These are phyloP conservation scores for Chaetomium sp. DNA, from an alignment of 2,329 filamentous ascomycete species.

Conservation along the genomic window DNA sequence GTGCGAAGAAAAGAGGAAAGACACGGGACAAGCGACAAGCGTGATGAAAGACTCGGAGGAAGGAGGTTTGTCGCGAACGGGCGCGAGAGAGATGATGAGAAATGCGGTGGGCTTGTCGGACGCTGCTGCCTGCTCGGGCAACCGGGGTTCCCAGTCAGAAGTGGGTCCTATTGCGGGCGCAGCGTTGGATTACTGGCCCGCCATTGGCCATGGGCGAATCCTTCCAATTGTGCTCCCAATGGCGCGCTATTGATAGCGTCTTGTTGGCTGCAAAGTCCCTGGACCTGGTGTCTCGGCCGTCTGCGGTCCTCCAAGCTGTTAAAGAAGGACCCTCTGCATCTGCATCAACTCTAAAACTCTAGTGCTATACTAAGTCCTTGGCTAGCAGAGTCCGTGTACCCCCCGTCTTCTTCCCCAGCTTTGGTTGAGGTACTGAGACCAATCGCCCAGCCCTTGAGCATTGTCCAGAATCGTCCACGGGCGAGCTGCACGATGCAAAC, in stretches of 20 bases:
- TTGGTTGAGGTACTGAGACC: neutral
- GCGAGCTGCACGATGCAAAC: neutral
- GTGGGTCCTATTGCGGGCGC: conserved; percentile 33
- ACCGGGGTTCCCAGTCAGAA: conserved; percentile 26
- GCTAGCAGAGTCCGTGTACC: conserved; percentile 7
- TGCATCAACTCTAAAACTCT: too few relatives aligned
- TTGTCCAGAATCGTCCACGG: neutral
- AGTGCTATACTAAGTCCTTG: neutral
- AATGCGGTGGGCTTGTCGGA: conserved; percentile 33
- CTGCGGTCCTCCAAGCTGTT: conserved; percentile 17
- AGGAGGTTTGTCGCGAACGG: conserved; percentile 25
- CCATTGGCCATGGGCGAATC: conserved; percentile 33
- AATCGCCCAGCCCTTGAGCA: neutral
- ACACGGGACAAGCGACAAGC: conserved; percentile 20
- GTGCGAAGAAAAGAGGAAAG: conserved; percentile 21
- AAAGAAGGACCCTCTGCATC: conserved; percentile 3
- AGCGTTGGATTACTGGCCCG: conserved; percentile 25
- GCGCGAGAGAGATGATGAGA: conserved; percentile 36
- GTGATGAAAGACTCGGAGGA: conserved; percentile 27
- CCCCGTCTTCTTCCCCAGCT: neutral
- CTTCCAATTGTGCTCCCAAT: conserved; percentile 32
- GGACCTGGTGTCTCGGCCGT: conserved; percentile 1
- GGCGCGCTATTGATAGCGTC: conserved; percentile 30
- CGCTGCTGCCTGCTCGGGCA: conserved; percentile 36
- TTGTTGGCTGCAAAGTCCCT: conserved; percentile 25